phyloP scores from a whole-genome alignment of 805 yeast species.

The Alloascoidea hylecoeti region DNA sequence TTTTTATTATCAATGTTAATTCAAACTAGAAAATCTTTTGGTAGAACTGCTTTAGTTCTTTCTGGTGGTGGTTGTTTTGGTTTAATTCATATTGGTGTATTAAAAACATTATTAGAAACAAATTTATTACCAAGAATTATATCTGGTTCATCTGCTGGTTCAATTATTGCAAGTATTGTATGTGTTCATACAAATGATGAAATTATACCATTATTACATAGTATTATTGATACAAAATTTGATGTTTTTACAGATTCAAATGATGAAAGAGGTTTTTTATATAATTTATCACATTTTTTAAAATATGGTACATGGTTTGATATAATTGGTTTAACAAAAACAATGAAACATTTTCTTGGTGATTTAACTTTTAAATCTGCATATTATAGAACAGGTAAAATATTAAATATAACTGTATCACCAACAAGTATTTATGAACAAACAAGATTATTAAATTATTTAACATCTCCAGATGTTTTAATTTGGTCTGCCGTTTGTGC shows the following conservation, averaged over 20 bases:
- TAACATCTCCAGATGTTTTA: constrained; percentile 70
- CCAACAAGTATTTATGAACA: constrained; percentile 87
- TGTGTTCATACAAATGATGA: constrained; percentile 63
- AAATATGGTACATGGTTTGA: constrained; percentile 89
- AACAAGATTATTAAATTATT: constrained; percentile 65
- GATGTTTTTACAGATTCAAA: constrained; percentile 35
- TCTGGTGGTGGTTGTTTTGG: constrained; percentile 97
- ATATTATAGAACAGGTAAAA: constrained; percentile 83
- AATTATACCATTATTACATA: constrained; percentile 33
- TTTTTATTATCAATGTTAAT: constrained; percentile 65
- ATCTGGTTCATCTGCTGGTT: constrained; percentile 94
- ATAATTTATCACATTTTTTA: constrained; percentile 43
- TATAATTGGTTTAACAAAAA: constrained; percentile 49
- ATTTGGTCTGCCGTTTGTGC: constrained; percentile 89
- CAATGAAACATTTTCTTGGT: constrained; percentile 72
- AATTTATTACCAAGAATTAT: constrained; percentile 74
- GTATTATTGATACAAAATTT: constrained; percentile 41
- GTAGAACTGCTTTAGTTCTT: constrained; percentile 87
- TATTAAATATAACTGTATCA: constrained; percentile 89
- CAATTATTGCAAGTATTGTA: constrained; percentile 80
- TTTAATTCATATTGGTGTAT: constrained; percentile 81
- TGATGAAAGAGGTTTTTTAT: constrained; percentile 33
- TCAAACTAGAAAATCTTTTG: constrained; percentile 83
- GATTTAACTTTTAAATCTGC: constrained; percentile 91
- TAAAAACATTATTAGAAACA: constrained; percentile 62